Evolutionary conservation across 129 eudicot genomes (phyloP), one percentile per base, ranked within the genome.

Genomic region (Pseudognaphalium luteoalbum): DNA sequence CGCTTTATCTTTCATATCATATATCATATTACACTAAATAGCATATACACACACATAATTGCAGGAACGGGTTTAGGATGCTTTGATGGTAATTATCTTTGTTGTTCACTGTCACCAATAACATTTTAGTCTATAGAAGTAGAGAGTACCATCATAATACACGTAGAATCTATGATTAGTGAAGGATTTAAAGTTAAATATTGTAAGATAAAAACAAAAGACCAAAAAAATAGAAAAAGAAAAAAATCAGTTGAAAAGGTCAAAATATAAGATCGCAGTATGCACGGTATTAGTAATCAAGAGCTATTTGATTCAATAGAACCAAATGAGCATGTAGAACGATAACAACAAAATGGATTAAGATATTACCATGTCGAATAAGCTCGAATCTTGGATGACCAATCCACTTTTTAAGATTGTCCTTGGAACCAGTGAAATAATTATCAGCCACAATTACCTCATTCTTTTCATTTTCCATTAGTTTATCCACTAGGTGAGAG

Each of bases 311-410:
- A 25, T 60, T 60, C 66, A 60, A 28, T 10, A 60, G 39, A 59
- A 25, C 77, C 68, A 73, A 74, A 50, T 19, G 51, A 33, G 3
- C 25, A 61, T 60, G 47, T 37, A 58, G n/a, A 25, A 12, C 3
- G 29, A 44, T 64, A 35, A 17, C 64, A 33, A 79, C 42, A 68
- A 14, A 14, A 73, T 25, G 67, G 34, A 52, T 14, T 6, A 60
- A 25, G 39, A 76, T 72, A 70, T 51, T 84, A 92, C 98, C 98
- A 80, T 92, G 98, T 54, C 98, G 96, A 66, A 89, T 87, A 67
- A 92, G 91, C 83, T 92, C 98, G 41, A 92, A 92, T 84, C 98
- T 88, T 62, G 98, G 98, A 81, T 92, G 98, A 21, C 94, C 96
- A 33, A 92, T 87, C 98, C 98, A 92, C 69, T 92, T 87, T 66